Evolutionary conservation across 1,284 basidiomycete species (phyloP).

Genomic region (Takashimella koratensis): DNA sequence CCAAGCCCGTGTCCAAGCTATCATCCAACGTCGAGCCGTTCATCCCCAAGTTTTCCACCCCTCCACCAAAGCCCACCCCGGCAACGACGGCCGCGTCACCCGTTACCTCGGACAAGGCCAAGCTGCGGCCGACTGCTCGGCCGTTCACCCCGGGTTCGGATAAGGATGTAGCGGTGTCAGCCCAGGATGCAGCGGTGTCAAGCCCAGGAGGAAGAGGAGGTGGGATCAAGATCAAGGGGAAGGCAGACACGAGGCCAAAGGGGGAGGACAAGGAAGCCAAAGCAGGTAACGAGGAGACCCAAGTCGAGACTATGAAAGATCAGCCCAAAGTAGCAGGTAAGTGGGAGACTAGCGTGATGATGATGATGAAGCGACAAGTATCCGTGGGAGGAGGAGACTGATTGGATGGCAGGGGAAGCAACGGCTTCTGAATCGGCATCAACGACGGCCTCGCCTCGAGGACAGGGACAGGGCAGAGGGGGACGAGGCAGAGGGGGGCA

Average conservation of each 20-base stretch:
- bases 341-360: too few relatives aligned
- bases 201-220: neutral
- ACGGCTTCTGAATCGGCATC: too few relatives aligned
- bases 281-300: too few relatives aligned
- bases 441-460: too few relatives aligned
- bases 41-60: neutral
- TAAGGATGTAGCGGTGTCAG: too few relatives aligned
- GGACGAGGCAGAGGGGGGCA: too few relatives aligned
- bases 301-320: too few relatives aligned
- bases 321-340: too few relatives aligned
- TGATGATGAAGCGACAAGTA: too few relatives aligned
- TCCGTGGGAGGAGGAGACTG: too few relatives aligned
- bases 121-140: slow-evolving; percentile 2
- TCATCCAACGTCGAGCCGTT: neutral
- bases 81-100: neutral
- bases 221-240: neutral
- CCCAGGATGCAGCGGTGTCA: neutral
- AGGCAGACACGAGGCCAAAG: neutral
- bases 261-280: neutral
- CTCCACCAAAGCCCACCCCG: neutral
- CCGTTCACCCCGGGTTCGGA: slow-evolving; percentile 1
- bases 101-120: neutral
- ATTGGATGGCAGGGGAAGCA: too few relatives aligned
- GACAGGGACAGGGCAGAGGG: too few relatives aligned
- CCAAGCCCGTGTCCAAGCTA: neutral